Base-by-base conservation (phyloP, 805 yeast species). In the Candida glaebosa region DNA sequence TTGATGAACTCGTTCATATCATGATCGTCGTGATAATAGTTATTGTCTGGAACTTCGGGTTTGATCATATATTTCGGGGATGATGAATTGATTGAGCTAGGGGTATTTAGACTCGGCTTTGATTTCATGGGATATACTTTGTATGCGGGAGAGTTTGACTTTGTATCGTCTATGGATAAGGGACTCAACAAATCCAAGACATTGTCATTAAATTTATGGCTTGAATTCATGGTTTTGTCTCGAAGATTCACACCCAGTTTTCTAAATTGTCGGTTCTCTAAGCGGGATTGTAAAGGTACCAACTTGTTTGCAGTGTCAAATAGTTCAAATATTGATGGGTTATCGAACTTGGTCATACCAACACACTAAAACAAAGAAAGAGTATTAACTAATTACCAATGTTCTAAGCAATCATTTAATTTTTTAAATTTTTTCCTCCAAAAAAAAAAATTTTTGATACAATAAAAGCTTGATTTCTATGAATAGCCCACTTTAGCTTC, bases 171-270 rank as follows among this genome's bases (percentile, higher is more conserved):
- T 18, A 65, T 56, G 7, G 65, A 57, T 16, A 69, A 54, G 8
- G 75, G 75, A 47, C 70, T 67, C 40, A 69, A 55, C 35, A 69
- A 53, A 41, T 67, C 71, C 34, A 66, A 52, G 24, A 60, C 61
- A 34, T 59, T 58, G 32, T 49, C 49, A 35, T 42, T 25, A 14
- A 25, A 35, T 18, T 18, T 17, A 10, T 17, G 26, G 12, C 14
- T 12, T 5, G 18, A 20, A 35, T 24, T 35, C 38, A 35, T 35
- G 31, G 31, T 22, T 22, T 22, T 22, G 26, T 22, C 26, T 7
- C 26, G 6, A 22, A 22, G 9, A 22, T 7, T 22, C 6, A 6
- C 26, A 7, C 26, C 26, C 26, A 22, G 65, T 45, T 65, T 66
- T 15, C 75, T 50, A 7, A 61, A 41, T 31, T 61, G 64, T 33